Evolutionary conservation across 768 basidiomycete species (phyloP), one percentile per base, ranked within the genome.

Genomic region (Crepidotus variabilis): DNA sequence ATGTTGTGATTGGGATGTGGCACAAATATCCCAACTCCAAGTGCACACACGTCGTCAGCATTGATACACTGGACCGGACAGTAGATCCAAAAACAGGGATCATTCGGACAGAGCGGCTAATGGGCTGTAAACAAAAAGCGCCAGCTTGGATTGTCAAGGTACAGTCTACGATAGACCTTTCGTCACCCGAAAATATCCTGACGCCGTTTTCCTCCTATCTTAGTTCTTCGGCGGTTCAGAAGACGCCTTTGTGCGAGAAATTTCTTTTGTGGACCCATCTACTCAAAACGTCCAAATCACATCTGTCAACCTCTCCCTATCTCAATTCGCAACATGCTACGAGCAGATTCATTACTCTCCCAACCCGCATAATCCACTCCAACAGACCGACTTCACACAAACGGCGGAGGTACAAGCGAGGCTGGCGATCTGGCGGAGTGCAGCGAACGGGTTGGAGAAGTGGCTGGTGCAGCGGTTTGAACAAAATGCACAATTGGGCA

Each of bases 1-100:
- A 93, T 75, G 92, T 95, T 62, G 85, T 94, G 59, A 87, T 90
- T 67, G 91, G 90, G 61, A 90, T 96, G 81, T 94, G 92, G 89
- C 87, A 88, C 62, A 97, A 97, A 79, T 97, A 97, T 72, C 94
- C 94, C 51, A 96, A 96, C 70, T 88, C 93, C 52, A 90, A 90
- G 65, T 93, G 92, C 72, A 82, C 88, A 21, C 92, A 94, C 69
- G 92, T 94, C 62, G 77, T 92, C 62, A 90, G 88, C 61, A 82
- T 94, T 67, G 92, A 94, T 71, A 92, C 94, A 24, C 58, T 96
- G 55, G 89, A 93, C 75, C 87, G 94, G 60, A 81, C 86, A 11
- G 79, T 96, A 11, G 87, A 96, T 74, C 83, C 91, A 24, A 71
- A 78, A 54, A 94, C 91, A 9, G 95, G 95, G 32, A 82, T 96